A percentile compares a stretch with the other conserved stretches of the same genome.
Evolutionary conservation across 257 asterid species (phyloP).

Genomic region (Sherardia arvensis): DNA sequence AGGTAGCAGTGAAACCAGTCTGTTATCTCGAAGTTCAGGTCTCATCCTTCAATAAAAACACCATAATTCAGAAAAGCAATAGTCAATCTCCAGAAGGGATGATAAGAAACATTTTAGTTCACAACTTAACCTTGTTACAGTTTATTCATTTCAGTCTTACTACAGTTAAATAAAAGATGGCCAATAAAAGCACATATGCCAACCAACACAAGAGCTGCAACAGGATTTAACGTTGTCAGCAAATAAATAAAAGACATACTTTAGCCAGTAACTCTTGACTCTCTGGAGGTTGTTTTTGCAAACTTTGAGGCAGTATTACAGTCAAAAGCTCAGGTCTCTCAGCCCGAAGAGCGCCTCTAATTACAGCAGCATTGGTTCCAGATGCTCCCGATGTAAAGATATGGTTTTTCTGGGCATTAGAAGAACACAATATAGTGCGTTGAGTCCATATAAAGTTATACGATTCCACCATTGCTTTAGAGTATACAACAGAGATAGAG

Average conservation of each 20-base stretch:
- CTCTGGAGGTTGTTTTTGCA: conserved; percentile 88
- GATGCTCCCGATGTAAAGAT: conserved; percentile 98
- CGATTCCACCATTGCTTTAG: background rate
- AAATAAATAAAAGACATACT: conserved; percentile 30
- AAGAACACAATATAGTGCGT: background rate
- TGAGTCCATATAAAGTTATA: background rate
- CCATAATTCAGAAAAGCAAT: background rate
- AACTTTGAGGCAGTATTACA: conserved; percentile 92
- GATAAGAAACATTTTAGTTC: background rate
- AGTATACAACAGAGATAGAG: background rate
- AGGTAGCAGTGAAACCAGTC: background rate
- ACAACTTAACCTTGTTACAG: background rate
- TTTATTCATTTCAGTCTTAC: background rate
- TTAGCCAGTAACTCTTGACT: conserved; percentile 91
- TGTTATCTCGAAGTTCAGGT: background rate
- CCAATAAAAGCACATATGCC: background rate
- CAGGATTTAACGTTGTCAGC: background rate
- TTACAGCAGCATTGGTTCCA: conserved; percentile 98
- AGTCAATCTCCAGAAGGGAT: background rate
- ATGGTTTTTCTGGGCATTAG: conserved; percentile 68
- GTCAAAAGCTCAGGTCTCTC: conserved; percentile 91
- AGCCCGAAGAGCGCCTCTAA: conserved; percentile 99
- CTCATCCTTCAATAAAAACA: background rate
- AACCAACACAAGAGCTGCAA: background rate
- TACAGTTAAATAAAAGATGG: background rate